Evolutionary conservation across 345 rosid genomes (phyloP), one percentile per base, ranked within the genome.

Genomic region (Carallia pectinifolia): DNA sequence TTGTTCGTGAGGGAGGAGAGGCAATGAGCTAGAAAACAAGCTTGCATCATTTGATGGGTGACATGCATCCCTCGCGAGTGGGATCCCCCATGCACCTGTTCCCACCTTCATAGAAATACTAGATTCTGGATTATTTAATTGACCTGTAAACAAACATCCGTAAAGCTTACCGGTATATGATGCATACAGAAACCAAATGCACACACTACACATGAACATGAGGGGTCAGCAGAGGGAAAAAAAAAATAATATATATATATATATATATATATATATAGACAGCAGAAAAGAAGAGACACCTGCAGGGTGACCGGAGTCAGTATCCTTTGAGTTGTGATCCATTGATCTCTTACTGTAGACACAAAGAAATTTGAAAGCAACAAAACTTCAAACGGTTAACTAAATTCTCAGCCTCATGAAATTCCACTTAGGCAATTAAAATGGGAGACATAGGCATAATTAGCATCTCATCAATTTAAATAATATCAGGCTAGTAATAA

Each of bases 1-100:
- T 68, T 89, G 88, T 71, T 86, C 89, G 78, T 82, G 91, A 34
- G 88, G 88, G 66, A 93, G 90, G 70, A 88, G 91, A 36, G 97
- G 98, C 70, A 93, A 68, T 15, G 98, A 93, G 79, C 83, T 82
- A 12, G 98, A 93, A 80, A 93, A 93, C 76, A 93, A 70, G 82
- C 87, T 73, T 58, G 90, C 87, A 80, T 93, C 97, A 71, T 58
- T 80, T 19, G 91, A 78, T 17, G 90, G 71, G 64, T 71, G 79
- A 78, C 72, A 72, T 62, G 74, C 54, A 38, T 54, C 72, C 40
- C 70, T 73, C 70, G 85, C 82, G 33, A 33, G 66, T 16, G 84
- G 79, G 61, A 82, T 79, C 37, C 86, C 91, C 89, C 91, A 86
- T 38, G 82, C 81, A 77, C 80, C 76, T 76, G 74, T 76, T 61